These are phyloP conservation scores for Dioszegia aurantiaca DNA, from an alignment of 768 basidiomycete species.

Conservation along the genomic window DNA sequence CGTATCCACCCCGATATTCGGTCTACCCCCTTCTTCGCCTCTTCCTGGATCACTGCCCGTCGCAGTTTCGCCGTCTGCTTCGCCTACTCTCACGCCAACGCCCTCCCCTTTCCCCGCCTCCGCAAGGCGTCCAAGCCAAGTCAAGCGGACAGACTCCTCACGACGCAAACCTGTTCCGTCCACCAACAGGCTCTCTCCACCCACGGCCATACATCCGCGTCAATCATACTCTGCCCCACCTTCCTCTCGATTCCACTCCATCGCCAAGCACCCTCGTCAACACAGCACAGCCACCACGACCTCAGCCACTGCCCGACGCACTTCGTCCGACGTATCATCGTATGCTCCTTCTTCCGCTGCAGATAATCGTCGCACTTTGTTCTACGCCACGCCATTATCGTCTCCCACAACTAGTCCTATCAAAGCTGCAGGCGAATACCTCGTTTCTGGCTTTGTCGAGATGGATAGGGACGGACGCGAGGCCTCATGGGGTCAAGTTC, in stretches of 20 bases:
- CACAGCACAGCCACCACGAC: no score
- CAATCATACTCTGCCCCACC: not conserved
- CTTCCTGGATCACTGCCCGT: not conserved
- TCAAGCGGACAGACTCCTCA: not conserved
- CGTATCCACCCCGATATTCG: no score
- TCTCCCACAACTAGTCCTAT: not conserved
- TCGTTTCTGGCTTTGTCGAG: not conserved
- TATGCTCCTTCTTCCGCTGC: not conserved
- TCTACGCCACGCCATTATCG: constrained; percentile 4
- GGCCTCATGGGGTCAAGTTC: not conserved
- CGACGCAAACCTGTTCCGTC: not conserved
- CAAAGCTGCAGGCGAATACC: not conserved
- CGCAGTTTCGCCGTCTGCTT: not conserved
- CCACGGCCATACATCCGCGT: not conserved
- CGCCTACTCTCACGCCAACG: not conserved
- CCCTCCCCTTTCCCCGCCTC: not conserved
- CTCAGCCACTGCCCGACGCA: not conserved
- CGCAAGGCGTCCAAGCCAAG: no score
- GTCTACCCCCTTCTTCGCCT: not conserved
- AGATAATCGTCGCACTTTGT: not conserved
- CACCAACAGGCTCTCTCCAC: no score
- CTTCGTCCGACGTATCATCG: not conserved
- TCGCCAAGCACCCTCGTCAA: not conserved
- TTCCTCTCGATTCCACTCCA: not conserved
- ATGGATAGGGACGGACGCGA: not conserved